These are phyloP conservation scores for Purshia tridentata DNA, from an alignment of 306 rosid species.

Conservation along the genomic window DNA sequence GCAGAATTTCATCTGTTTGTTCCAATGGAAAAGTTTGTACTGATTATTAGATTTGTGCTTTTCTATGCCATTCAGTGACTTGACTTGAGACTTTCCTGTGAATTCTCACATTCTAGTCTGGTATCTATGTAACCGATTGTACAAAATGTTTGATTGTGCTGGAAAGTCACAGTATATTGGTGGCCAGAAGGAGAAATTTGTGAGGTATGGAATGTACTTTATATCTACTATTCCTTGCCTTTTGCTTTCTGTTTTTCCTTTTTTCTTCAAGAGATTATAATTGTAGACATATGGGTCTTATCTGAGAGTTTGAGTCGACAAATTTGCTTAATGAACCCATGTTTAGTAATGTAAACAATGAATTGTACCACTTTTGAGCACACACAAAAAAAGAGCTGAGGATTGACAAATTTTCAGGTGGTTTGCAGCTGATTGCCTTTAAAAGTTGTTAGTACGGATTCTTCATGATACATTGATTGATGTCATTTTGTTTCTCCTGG, in stretches of 20 bases:
- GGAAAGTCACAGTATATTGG: constrained; percentile 44
- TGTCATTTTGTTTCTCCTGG: background rate
- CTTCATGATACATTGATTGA: background rate
- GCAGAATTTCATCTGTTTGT: background rate
- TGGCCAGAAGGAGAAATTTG: constrained; percentile 46
- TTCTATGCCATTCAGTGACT: constrained; percentile 7
- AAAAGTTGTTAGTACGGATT: background rate
- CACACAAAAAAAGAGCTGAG: too few relatives aligned
- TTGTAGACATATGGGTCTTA: background rate
- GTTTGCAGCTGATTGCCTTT: background rate
- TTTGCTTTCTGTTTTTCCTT: background rate
- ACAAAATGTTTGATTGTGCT: constrained; percentile 46
- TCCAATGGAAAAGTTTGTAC: constrained; percentile 17
- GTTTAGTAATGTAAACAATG: background rate
- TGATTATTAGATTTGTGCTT: constrained; percentile 9
- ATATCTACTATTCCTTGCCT: background rate
- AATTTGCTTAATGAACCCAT: background rate
- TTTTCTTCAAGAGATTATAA: background rate
- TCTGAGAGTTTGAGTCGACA: background rate
- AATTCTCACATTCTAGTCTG: constrained; percentile 19
- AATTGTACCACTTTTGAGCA: background rate
- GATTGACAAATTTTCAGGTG: background rate
- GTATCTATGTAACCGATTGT: constrained; percentile 29
- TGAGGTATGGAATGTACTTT: constrained; percentile 36
- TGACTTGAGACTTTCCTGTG: constrained; percentile 23